Base-by-base conservation (phyloP, 2,329 filamentous ascomycete species). In the Colletotrichum sojae region DNA sequence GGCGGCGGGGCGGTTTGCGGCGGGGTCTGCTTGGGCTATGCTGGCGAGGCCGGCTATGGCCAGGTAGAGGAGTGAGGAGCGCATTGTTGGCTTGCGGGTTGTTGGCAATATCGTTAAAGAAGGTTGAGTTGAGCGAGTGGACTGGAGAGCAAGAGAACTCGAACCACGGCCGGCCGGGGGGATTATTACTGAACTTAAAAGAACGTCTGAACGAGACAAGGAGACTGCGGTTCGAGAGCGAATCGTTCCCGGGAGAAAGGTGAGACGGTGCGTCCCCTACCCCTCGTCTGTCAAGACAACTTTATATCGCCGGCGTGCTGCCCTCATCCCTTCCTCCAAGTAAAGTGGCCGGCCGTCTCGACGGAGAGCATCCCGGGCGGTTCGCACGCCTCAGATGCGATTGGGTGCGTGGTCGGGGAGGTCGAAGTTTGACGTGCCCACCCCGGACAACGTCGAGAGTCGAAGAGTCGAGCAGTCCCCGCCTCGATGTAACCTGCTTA, bases 21-120 rank as follows among this genome's bases (percentile, higher is more conserved):
- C 8, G 8, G 67, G 67, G 18, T 36, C 61, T 9, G 67, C 67
- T 12, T 67, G 62, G 4, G 55, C 56, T 16, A 66, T 18, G 55
- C 55, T 31, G 6, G 43, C n/a, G 22, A 69, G 36, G 55, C 62
- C 43, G 18, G 62, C 67, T 3, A 69, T 16, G n/a, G 49, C 45
- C 22, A 67, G 56, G 51, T 31, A 67, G 20, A 56, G 12, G 45
- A 52, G 22, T 20, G 67, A 67, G 18, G 62, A 55, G 20, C 62
- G 67, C 67, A 69, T 69, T 10, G 6, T 53, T 57, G 31, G 31
- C 25, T 18, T 25, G 39, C 8, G 39, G 40, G 9, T 9, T 54
- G 46, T 15, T 43, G 25, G 12, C 4, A 15, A 25, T 51, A 25
- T 40, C 27, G 20, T 2, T 9, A 58, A 45, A 16, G 46, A 18